Base-by-base conservation (phyloP, 2,329 filamentous ascomycete species). In the Alternaria alternata region DNA sequence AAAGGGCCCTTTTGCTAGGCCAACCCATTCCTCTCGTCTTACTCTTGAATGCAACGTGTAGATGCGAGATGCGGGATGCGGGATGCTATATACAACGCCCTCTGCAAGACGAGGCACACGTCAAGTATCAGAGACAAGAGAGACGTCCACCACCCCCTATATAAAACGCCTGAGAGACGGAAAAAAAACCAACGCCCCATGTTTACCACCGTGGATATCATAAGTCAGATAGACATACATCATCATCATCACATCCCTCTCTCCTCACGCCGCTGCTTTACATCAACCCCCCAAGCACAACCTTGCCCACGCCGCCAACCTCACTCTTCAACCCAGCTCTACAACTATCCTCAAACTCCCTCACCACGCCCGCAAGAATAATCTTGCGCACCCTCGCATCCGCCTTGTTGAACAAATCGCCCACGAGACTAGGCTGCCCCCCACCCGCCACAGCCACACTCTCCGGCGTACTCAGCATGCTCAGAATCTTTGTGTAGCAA, bases 301-400 rank as follows among this genome's bases (percentile, higher is more conserved):
- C 90, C 78, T 93, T 95, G 51, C 93, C 92, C 39, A 99, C 88
- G 34, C 91, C 93, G 1, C 89, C 89, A 48, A 98, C 84, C 81
- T 99, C 95, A 12, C 86, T 87, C 80, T 91, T 94, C 30, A 92
- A 87, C 9, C 91, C 89, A 44, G 83, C 84, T 46, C 94, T 84
- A 76, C 91, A 95, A 20, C 88, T 87, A 59, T 97, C 94, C 77
- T 98, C 95, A 77, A 98, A 97, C 74, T 99, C 95, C 68, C 93
- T 89, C 48, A 97, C 90, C 1, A 96, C 88, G 6, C 91, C 91
- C 47, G 92, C 89, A 1, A 99, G 87, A 62, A 99, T 90, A 51
- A 97, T 89, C 81, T 97, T 98, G 63, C 94, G 85, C 44, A 99
- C 86, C 65, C 88, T 89, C 6, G 89, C 86, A 79, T 99, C 95